Base-by-base conservation (phyloP, 495 filamentous ascomycete species). In the Parathielavia hyrcaniae region DNA sequence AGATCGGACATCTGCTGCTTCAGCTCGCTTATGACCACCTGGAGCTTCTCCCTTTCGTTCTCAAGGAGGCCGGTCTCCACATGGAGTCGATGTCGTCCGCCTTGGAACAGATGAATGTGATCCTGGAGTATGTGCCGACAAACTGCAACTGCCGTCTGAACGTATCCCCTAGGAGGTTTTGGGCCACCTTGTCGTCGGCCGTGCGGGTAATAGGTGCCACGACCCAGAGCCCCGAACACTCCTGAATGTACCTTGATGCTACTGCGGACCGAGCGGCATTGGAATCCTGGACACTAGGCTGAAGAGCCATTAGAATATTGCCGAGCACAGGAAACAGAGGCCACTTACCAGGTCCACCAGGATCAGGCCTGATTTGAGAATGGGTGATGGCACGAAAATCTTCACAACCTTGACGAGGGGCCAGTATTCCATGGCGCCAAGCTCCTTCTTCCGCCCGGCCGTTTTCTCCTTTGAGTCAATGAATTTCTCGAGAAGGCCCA, bases 91-190 rank as follows among this genome's bases (percentile, higher is more conserved):
- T 83, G 47, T 86, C 84, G 66, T 89, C 86, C 6, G 83, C 84
- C 66, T 88, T 88, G 14, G 78, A 81, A 60, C 84, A 86, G 20
- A 89, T 83, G 54, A 89, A 84, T 0, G 77, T 85, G 16, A 89
- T 73, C 9, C 60, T 69, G 0, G 72, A 76, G 51, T 81, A 84
- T 0, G 68, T 75, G 1, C 83, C 80, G 55, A 88, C 85, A 63
- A 83, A 81, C 50, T 85, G 78, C 13, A 89, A 71, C 62, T 90
- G 86, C 3, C 81, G 71, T 52, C 78, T 81, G 72, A 88, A 87
- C 0, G 76, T 70, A 32, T 84, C 73, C 0, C 84, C 81, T 1
- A 89, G 71, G 6, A 90, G 71, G 1, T 70, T 72, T 49, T 83
- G 80, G 0, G 85, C 83, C 0, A 80, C 75, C 60, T 86, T 86